These are phyloP conservation scores for Aspergillus uvarum DNA, from an alignment of 2,329 filamentous ascomycete genomes.

Conservation along the genomic window DNA sequence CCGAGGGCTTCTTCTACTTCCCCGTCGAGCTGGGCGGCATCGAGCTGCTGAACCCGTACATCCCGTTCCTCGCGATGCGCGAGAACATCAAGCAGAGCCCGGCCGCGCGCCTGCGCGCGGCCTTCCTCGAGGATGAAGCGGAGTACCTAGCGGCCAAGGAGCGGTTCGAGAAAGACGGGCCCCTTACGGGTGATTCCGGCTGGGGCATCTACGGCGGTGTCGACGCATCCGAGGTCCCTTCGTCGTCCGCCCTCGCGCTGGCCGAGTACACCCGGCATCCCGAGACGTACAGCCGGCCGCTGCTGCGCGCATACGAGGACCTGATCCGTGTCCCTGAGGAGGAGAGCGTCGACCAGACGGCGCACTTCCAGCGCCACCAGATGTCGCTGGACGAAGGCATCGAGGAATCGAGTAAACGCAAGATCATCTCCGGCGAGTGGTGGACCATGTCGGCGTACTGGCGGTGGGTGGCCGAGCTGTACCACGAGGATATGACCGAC, in stretches of 20 bases:
- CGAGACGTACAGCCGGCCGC: slow-evolving; percentile 33
- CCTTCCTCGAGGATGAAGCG: slow-evolving; percentile 50
- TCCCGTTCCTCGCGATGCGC: slow-evolving; percentile 49
- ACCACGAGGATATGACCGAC: slow-evolving; percentile 41
- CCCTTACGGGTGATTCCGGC: background rate
- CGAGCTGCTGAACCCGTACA: slow-evolving; percentile 52
- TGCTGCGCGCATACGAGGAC: slow-evolving; percentile 33
- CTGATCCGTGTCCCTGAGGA: slow-evolving; percentile 36
- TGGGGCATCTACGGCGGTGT: background rate
- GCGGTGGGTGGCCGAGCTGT: slow-evolving; percentile 44
- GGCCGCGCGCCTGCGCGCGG: slow-evolving; percentile 32
- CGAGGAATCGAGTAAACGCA: slow-evolving; percentile 5
- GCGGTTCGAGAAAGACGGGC: slow-evolving; percentile 30
- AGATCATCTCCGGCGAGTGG: slow-evolving; percentile 30
- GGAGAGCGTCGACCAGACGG: slow-evolving; percentile 29
- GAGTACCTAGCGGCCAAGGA: slow-evolving; percentile 51
- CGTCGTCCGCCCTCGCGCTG: slow-evolving; percentile 30
- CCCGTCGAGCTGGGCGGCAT: slow-evolving; percentile 53
- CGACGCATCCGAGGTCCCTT: slow-evolving; percentile 8
- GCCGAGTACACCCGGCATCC: slow-evolving; percentile 41
- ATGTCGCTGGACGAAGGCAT: slow-evolving; percentile 14
- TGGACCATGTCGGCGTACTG: slow-evolving; percentile 43
- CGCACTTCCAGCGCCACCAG: slow-evolving; percentile 28
- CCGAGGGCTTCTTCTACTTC: slow-evolving; percentile 55
- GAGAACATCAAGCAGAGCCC: slow-evolving; percentile 42